Conservation (phyloP, 2,329 filamentous ascomycete species). For the Capronia coronata region DNA sequence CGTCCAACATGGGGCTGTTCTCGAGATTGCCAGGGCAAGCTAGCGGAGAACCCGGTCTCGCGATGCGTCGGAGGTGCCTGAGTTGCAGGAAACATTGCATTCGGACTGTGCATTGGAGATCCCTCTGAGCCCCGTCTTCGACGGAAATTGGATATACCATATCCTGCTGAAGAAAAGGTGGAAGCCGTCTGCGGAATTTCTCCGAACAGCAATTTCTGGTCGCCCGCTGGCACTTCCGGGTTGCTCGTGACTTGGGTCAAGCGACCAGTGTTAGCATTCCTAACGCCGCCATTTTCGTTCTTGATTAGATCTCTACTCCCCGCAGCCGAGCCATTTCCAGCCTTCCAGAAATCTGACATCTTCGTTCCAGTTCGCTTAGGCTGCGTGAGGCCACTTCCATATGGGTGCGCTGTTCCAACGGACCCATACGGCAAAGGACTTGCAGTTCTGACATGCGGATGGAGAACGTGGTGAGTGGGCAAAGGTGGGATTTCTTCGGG, state of each 20-base stretch:
- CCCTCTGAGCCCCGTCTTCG: conserved; percentile 65
- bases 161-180: conserved; percentile 41
- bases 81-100: conserved; percentile 35
- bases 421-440: conserved; percentile 31
- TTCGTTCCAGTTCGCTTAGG: conserved; percentile 3
- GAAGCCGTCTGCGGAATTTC: conserved; percentile 57
- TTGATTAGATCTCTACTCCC: conserved; percentile 1
- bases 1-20: not conserved
- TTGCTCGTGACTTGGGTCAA: conserved; percentile 10
- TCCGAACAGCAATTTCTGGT: conserved; percentile 61
- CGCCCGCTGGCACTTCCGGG: conserved; percentile 22
- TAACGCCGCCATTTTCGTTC: conserved; percentile 1
- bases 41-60: conserved; percentile 2
- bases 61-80: not conserved
- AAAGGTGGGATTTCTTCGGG: conserved; percentile 41
- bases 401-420: conserved; percentile 8
- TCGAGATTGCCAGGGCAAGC: not conserved
- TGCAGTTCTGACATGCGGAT: conserved; percentile 33
- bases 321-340: conserved; percentile 3
- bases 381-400: conserved; percentile 6
- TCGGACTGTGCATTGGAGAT: conserved; percentile 50
- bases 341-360: conserved; percentile 7
- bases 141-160: conserved; percentile 53
- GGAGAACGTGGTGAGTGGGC: conserved; percentile 33
- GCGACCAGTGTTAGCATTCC: not conserved